Evolutionary conservation across 148 eudicot genomes (phyloP).

Genomic region (Cornus kousa): DNA sequence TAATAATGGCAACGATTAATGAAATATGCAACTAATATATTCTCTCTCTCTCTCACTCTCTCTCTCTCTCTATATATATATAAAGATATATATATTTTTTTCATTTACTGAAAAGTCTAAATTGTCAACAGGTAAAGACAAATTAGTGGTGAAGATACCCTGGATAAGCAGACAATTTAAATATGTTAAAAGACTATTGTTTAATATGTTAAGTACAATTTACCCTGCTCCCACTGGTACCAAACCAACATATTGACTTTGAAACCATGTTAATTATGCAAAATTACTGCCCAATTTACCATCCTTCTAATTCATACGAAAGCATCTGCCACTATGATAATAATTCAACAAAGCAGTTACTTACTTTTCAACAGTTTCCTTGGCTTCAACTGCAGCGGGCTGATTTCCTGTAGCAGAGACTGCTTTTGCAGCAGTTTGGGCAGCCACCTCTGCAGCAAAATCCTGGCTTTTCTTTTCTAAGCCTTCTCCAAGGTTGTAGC

Average conservation of each 20-base stretch:
- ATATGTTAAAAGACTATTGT: background rate
- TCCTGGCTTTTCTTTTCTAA: slow-evolving; percentile 85
- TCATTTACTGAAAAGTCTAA: background rate
- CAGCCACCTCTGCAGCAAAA: slow-evolving; percentile 99
- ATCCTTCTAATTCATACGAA: background rate
- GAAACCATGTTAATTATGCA: background rate
- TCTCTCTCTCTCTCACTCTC: no score
- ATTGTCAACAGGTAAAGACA: background rate
- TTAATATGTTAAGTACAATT: no score
- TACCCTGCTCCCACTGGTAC: background rate
- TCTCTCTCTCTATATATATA: no score
- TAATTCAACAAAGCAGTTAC: slow-evolving; percentile 17
- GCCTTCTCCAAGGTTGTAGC: slow-evolving; percentile 89
- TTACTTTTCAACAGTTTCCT: slow-evolving; percentile 60
- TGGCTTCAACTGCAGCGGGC: slow-evolving; percentile 50
- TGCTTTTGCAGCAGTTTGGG: slow-evolving; percentile 81
- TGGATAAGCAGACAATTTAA: background rate
- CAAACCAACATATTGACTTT: background rate
- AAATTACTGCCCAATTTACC: background rate
- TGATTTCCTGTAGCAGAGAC: slow-evolving; percentile 41
- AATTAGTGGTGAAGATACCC: background rate
- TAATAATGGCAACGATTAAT: background rate
- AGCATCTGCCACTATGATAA: background rate
- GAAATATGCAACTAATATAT: background rate
- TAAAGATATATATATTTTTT: background rate